Percentiles rank a stretch among this genome's conserved stretches.
phyloP scores from a whole-genome alignment of 106 monocot genomes.

The Alisma plantagoaquatica region DNA sequence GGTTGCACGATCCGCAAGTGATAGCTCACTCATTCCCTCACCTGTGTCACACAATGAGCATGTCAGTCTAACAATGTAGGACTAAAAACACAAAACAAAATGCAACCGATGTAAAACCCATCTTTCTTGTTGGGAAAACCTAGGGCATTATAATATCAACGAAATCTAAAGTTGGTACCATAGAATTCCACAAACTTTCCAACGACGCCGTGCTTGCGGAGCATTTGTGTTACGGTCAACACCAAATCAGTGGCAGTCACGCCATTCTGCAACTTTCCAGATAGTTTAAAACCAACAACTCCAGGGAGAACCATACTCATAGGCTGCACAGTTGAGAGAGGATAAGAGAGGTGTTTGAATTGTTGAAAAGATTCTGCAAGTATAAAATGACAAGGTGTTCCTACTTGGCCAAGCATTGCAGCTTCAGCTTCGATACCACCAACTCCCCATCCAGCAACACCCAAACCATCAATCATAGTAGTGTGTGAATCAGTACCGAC shows the following conservation, averaged over 20 bases:
- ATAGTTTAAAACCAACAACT: conserved; percentile 81
- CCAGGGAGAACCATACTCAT: conserved; percentile 97
- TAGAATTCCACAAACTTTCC: conserved; percentile 94
- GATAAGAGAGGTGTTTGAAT: background rate
- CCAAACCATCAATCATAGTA: conserved; percentile 94
- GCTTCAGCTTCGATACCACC: conserved; percentile 99
- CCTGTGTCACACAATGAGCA: too few relatives aligned
- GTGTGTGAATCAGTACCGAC: conserved; percentile 98
- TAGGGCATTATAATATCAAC: background rate
- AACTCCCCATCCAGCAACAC: conserved; percentile 52
- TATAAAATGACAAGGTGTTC: background rate
- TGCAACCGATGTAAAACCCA: background rate
- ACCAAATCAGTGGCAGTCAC: conserved; percentile 92
- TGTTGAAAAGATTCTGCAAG: background rate
- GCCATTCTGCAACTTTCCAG: conserved; percentile 67
- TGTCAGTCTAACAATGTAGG: too few relatives aligned
- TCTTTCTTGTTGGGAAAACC: background rate
- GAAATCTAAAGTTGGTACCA: conserved; percentile 27
- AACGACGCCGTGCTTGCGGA: conserved; percentile 86
- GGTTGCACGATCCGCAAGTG: conserved; percentile 90
- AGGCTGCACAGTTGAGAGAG: conserved; percentile 37
- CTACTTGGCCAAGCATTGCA: conserved; percentile 95
- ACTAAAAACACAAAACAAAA: background rate
- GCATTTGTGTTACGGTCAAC: conserved; percentile 77
- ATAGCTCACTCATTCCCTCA: conserved; percentile 69